Base-by-base conservation (phyloP, 768 basidiomycete species). In the Termitomyces sp. region DNA sequence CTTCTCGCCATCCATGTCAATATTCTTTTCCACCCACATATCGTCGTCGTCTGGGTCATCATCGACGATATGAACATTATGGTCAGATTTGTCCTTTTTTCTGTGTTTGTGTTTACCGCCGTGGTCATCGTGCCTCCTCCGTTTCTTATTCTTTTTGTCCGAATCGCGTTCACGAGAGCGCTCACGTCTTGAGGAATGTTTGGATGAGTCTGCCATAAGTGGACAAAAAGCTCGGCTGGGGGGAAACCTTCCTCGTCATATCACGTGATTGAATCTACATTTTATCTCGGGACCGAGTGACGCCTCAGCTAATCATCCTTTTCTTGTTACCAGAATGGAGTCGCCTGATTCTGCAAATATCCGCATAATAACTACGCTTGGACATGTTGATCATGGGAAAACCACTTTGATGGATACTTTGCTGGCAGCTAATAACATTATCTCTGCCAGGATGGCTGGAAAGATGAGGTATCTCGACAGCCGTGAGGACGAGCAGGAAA, bases 381-480 rank as follows among this genome's bases (percentile, higher is more conserved):
- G 92, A 13, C 91, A 94, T 71, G 92, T 94, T 56, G 94, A 98
- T 70, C 95, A 98, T 76, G 95, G 95, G 65, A 97, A 99, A 73
- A 94, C 94, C 2, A 94, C 94, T 0, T 83, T 93, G 58, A 95
- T 97, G 84, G 97, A 99, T 66, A 85, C 90, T 16, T 82, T 99
- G 8, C 84, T 99, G 36, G 95, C 96, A 1, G 94, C 96, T 22
- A 98, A 98, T 75, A 96, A 93, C 67, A 98, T 99, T 68, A 98
- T 99, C 66, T 98, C 96, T 0, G 73, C 87, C 10, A 77, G 91
- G 54, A 90, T 98, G 87, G 96, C 94, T 2, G 97, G 97, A 10
- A 98, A 97, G 70, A 86, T 98, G 72, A 80, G 97, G 54, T 99
- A 96, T 70, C 77, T 98, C 54, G 97, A 99, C 69, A 92, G 89